A percentile compares a stretch with the other conserved stretches of the same genome.
Evolutionary conservation across 148 eudicot species (phyloP).

Genomic region (Cornus controversa): DNA sequence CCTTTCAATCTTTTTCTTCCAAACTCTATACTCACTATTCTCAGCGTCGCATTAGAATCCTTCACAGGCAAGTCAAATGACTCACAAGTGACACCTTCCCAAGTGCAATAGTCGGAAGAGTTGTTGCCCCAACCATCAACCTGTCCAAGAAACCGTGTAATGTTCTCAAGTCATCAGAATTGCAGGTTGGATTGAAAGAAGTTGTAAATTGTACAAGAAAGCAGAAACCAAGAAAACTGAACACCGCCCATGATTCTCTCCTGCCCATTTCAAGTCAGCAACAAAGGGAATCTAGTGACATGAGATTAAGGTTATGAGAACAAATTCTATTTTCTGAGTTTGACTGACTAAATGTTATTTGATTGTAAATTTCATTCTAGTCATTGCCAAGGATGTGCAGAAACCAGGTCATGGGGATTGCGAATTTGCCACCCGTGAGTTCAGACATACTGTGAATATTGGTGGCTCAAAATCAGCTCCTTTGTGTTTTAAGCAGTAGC

Average conservation of each 20-base stretch:
- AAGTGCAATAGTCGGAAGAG: slow-evolving; percentile 26
- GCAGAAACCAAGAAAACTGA: slow-evolving; percentile 8
- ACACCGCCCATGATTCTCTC: background rate
- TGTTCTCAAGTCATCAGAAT: slow-evolving; percentile 18
- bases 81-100: slow-evolving; percentile 28
- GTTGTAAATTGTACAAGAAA: slow-evolving; percentile 7
- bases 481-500: no score
- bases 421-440: no score
- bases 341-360: no score
- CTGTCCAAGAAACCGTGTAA: slow-evolving; percentile 6
- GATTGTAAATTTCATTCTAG: no score
- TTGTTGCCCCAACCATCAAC: slow-evolving; percentile 21
- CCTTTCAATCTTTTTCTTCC: slow-evolving; percentile 16
- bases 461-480: no score
- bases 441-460: no score
- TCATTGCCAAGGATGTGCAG: no score
- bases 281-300: no score
- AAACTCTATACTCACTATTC: slow-evolving; percentile 28
- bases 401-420: no score
- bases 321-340: no score
- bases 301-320: no score
- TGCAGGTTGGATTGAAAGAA: slow-evolving; percentile 19
- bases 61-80: slow-evolving; percentile 6
- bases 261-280: no score
- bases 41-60: background rate